Conservation (phyloP, 495 filamentous ascomycete genomes). For the Neurospora hispaniola region DNA sequence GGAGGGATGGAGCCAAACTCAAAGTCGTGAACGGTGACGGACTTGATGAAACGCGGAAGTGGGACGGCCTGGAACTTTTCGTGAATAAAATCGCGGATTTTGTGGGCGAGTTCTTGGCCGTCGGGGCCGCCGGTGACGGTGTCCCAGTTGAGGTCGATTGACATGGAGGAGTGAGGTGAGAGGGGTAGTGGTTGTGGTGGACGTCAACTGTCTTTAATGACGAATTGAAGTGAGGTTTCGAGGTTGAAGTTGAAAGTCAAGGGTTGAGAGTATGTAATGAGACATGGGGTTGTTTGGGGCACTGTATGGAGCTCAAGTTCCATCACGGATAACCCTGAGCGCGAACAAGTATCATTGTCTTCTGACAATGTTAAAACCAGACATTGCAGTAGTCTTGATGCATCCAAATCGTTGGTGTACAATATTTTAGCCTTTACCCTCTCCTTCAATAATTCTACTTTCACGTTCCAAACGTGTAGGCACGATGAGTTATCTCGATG, state of each 20-base stretch:
- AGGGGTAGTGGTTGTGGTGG: not conserved
- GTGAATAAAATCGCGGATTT: slow-evolving; percentile 88
- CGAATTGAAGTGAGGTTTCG: not conserved
- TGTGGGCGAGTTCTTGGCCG: slow-evolving; percentile 68
- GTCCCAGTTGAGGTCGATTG: slow-evolving; percentile 93
- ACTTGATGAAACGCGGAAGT: slow-evolving; percentile 91
- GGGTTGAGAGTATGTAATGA: not conserved
- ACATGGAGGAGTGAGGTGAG: slow-evolving; percentile 47
- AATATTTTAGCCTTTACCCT: no score
- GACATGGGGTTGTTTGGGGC: not conserved
- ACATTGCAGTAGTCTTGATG: not conserved
- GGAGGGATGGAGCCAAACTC: slow-evolving; percentile 79
- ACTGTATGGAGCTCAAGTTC: not conserved
- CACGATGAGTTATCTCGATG: not conserved
- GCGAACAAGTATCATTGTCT: not conserved
- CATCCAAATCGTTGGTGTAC: not conserved
- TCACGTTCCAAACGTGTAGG: not conserved
- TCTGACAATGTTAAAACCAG: not conserved
- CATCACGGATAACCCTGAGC: not conserved
- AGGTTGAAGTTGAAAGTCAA: not conserved
- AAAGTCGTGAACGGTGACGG: slow-evolving; percentile 87
- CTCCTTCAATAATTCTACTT: not conserved
- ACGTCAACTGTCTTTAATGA: not conserved
- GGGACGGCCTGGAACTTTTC: slow-evolving; percentile 85
- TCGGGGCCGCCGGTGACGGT: slow-evolving; percentile 83